Evolutionary conservation across 305 asterid species (phyloP).

Genomic region (Fraxinus angustifolia): DNA sequence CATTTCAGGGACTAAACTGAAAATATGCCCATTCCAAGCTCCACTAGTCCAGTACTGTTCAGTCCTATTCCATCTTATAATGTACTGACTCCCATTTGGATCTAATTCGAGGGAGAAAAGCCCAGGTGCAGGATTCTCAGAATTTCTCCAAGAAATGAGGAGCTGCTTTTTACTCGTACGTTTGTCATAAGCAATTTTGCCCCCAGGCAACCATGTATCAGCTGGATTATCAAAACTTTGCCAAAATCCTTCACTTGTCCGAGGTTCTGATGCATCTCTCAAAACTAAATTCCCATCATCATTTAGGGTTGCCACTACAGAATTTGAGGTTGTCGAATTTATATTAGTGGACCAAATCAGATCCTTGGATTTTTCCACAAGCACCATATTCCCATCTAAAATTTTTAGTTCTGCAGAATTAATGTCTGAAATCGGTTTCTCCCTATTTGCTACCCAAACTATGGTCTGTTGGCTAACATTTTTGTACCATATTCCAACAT

Average conservation of each 20-base stretch:
- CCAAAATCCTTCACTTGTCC: conserved; percentile 42
- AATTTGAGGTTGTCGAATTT: conserved; percentile 23
- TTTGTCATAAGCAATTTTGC: conserved; percentile 47
- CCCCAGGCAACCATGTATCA: conserved; percentile 65
- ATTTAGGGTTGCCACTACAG: conserved; percentile 40
- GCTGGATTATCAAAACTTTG: conserved; percentile 53
- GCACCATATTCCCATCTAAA: conserved; percentile 41
- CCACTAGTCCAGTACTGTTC: conserved; percentile 47
- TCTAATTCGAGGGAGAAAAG: conserved; percentile 38
- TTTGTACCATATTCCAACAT: conserved; percentile 71
- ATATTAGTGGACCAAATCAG: conserved; percentile 50
- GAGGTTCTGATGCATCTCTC: conserved; percentile 23
- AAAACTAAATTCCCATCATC: conserved; percentile 57
- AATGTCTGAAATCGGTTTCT: conserved; percentile 40
- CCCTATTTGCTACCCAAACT: conserved; percentile 86
- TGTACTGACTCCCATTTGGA: conserved; percentile 25
- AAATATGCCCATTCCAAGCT: conserved; percentile 51
- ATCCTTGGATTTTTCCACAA: conserved; percentile 31
- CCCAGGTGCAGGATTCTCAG: conserved; percentile 47
- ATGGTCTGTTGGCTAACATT: conserved; percentile 35
- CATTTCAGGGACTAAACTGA: conserved; percentile 65
- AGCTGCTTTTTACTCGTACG: conserved; percentile 30
- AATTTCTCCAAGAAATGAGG: conserved; percentile 61
- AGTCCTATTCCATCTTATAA: conserved; percentile 31
- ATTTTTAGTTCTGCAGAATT: conserved; percentile 38